Evolutionary conservation across 2,329 filamentous ascomycete genomes (phyloP), one percentile per base, ranked within the genome.

Genomic region (Ramularia collo-cygni): DNA sequence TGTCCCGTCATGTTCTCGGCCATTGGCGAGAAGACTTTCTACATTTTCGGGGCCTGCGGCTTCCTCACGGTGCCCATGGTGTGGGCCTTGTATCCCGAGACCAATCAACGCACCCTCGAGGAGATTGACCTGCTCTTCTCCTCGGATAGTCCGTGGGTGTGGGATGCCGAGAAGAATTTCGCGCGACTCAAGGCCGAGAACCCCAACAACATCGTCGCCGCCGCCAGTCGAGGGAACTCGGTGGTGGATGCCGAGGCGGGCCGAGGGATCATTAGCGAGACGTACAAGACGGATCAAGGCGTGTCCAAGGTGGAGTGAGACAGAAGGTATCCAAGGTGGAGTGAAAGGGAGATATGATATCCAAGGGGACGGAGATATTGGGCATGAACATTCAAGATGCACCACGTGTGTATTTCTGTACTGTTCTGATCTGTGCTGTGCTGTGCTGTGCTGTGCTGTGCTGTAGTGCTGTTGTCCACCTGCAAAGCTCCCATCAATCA

Each of bases 61-160:
- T 62, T 78, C 7, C 59, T 83, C 19, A 72, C 74, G 1, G 79
- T 87, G 4, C 74, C 79, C 0, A 76, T 85, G 62, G 77, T 85
- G 0, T 88, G 80, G 78, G 79, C 79, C 0, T 54, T 88, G 0
- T 87, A 85, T 42, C 83, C 83, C 0, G 83, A 87, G 57, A 83
- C 77, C 3, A 85, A 57, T 29, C 79, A 84, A 57, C 73, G 83
- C 0, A 86, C 81, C 0, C 66, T 87, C 0, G 83, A 87, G 54
- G 82, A 86, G 54, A 86, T 87, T 68, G 78, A 88, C 45, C 62
- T 86, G 0, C 62, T 87, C 0, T 87, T 88, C 50, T 79, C 81
- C 0, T 72, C 77, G 1, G 68, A 79, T 13, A 79, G 71, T 0
- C 75, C 76, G 3, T 86, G 79, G 78, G 73, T 74, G 1, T 86